Base-by-base conservation (phyloP, 2,329 filamentous ascomycete genomes). In the Nannizziopsis barbatae region DNA sequence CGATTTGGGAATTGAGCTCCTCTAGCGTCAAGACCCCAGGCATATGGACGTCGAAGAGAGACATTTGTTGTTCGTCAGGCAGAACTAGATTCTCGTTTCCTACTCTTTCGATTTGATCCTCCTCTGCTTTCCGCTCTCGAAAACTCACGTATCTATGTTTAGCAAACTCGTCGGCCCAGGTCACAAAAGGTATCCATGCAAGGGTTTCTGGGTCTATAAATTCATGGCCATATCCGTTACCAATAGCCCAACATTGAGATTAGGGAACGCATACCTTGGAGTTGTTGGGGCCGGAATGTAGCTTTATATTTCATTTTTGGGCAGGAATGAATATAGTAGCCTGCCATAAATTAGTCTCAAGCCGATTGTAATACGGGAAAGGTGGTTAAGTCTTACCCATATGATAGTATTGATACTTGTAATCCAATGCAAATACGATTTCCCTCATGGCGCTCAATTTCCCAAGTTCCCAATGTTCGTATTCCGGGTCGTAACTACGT, bases 401-500 rank as follows among this genome's bases (percentile, higher is more conserved):
- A 63, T 81, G 81, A 60, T 82, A 82, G 60, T 75, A 80, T 47
- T 72, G 58, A 54, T 81, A 80, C 0, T 64, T 66, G 3, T 65
- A 70, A 56, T 81, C 76, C 1, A 73, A 53, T 0, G 77, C 69
- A 20, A 82, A 65, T 1, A 71, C 69, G 20, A 78, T 74, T 58
- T 83, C 79, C 46, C 76, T 68, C 55, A 82, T 60, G 4, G 79
- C 79, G 53, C 75, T 79, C 42, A 81, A 60, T 59, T 82, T 82
- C 4, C 79, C 79, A 56, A 81, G 76, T 49, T 76, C 75, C 71
- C 72, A 81, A 42, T 75, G 68, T 53, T 75, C 74, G 56, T 76
- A 77, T 49, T 78, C 75, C 8, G 72, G 73, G 56, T 81, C 76
- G 58, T 83, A 82, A 52, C 71, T 73, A 47, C 12, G 1, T 15